These are phyloP conservation scores for Saururus chinensis DNA, from an alignment of 164 flowering plant genomes.

Conservation along the genomic window DNA sequence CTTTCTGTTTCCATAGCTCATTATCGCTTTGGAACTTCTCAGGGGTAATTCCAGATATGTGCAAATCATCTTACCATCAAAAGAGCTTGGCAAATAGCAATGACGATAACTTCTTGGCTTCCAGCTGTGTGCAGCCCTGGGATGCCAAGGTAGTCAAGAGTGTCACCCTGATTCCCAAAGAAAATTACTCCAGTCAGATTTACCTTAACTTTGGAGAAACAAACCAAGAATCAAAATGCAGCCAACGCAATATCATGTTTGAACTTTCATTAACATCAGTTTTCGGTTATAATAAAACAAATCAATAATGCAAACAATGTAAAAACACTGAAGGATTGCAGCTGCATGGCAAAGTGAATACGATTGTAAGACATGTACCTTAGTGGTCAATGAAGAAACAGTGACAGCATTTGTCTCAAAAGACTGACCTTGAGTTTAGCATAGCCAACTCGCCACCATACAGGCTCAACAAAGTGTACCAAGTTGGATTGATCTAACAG, in stretches of 20 bases:
- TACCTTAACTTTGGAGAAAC: background rate
- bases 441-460: slow-evolving; percentile 99
- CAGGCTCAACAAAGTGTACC: slow-evolving; percentile 82
- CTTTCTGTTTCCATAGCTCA: no score
- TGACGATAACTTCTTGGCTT: slow-evolving; percentile 86
- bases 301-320: no score
- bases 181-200: background rate
- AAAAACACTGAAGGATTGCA: no score
- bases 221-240: background rate
- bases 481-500: slow-evolving; percentile 51
- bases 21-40: no score
- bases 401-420: no score
- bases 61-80: slow-evolving; percentile 56
- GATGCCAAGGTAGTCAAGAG: slow-evolving; percentile 91
- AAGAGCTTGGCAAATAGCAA: slow-evolving; percentile 90
- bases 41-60: no score
- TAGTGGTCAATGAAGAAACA: no score
- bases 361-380: no score
- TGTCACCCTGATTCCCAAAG: slow-evolving; percentile 57
- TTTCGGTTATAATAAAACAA: no score
- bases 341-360: no score
- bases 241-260: background rate
- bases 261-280: background rate
- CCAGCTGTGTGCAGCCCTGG: slow-evolving; percentile 96
- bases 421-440: slow-evolving; percentile 72